Conservation (phyloP, 495 filamentous ascomycete species). For the Annulohypoxylon stygium region DNA sequence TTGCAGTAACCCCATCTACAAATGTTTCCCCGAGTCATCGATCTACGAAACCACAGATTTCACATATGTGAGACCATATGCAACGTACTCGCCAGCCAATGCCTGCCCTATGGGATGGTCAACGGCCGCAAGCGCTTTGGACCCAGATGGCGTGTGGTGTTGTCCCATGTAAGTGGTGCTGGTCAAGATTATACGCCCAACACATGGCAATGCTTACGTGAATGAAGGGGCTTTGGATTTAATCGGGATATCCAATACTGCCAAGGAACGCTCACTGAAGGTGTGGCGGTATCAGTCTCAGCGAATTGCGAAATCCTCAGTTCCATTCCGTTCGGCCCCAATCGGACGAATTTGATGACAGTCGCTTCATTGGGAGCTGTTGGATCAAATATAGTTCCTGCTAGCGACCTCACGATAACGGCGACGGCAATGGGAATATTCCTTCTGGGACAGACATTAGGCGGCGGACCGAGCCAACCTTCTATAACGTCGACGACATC, state of each 20-base stretch:
- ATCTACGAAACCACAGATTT: neutral
- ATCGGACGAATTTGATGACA: neutral
- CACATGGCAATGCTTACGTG: neutral
- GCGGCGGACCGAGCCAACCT: neutral
- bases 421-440: constrained; percentile 5
- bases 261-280: constrained; percentile 9
- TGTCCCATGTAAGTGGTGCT: constrained; percentile 13
- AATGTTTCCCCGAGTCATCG: constrained; percentile 7
- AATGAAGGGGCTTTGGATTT: constrained; percentile 4
- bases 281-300: neutral
- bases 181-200: neutral
- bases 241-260: constrained; percentile 1
- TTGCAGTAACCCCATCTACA: neutral
- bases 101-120: constrained; percentile 13
- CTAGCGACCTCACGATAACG: neutral
- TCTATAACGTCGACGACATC: neutral
- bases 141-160: constrained; percentile 22
- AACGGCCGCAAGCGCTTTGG: neutral
- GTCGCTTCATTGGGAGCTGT: neutral
- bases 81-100: constrained; percentile 22
- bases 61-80: neutral
- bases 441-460: constrained; percentile 15
- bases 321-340: constrained; percentile 15
- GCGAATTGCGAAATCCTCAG: neutral
- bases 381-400: constrained; percentile 9